Conservation (phyloP, 768 basidiomycete genomes). For the Solioccasus polychromus region DNA sequence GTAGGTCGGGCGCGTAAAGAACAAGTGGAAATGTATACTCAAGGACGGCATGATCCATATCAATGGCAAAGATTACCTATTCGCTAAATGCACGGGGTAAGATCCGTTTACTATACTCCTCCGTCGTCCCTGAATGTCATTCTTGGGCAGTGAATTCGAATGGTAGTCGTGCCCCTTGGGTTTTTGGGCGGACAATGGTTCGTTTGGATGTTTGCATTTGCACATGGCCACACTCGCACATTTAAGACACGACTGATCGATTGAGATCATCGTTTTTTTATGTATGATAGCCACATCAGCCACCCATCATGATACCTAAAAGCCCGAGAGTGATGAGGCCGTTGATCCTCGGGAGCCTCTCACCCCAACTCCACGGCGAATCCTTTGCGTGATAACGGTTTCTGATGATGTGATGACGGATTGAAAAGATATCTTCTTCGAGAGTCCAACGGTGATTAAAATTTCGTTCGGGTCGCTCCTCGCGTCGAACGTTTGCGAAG, state of each 20-base stretch:
- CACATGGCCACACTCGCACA: conserved; percentile 23
- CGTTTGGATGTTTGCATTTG: too few relatives aligned
- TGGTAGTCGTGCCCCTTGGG: conserved; percentile 40
- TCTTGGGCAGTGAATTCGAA: conserved; percentile 41
- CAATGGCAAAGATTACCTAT: conserved; percentile 96
- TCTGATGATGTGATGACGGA: not conserved
- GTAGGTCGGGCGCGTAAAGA: conserved; percentile 98
- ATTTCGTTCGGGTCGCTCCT: too few relatives aligned
- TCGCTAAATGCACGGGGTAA: conserved; percentile 95
- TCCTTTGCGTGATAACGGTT: too few relatives aligned
- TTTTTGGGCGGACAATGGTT: too few relatives aligned
- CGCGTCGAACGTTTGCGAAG: too few relatives aligned
- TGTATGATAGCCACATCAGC: conserved; percentile 24
- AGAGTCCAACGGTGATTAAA: conserved; percentile 10
- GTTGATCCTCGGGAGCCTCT: not conserved
- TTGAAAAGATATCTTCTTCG: not conserved
- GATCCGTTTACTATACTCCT: conserved; percentile 22
- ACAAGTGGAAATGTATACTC: conserved; percentile 98
- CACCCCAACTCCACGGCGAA: too few relatives aligned
- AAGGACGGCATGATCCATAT: conserved; percentile 98
- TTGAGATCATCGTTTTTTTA: conserved; percentile 13
- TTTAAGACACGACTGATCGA: conserved; percentile 21
- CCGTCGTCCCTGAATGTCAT: not conserved
- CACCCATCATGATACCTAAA: conserved; percentile 4
- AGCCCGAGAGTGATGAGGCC: conserved; percentile 4